phyloP scores from a whole-genome alignment of 768 basidiomycete species.

The Boletus eberwhitei region DNA sequence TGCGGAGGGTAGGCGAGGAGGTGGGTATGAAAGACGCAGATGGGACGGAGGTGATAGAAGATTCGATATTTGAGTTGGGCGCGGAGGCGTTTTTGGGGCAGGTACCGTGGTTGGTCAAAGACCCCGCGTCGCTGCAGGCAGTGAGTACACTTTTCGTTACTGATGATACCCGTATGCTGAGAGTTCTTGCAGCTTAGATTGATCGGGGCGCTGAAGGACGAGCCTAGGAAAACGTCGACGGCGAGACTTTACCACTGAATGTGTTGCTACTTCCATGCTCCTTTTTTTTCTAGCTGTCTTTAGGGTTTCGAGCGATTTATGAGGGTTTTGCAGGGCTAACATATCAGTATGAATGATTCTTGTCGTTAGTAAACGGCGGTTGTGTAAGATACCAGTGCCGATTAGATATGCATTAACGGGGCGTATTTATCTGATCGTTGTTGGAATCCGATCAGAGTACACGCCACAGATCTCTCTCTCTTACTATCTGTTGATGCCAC shows the following conservation, averaged over 20 bases:
- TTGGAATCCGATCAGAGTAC: too few species aligned
- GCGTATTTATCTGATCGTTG: too few species aligned
- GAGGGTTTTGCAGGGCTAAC: neutral
- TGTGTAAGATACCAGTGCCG: too few species aligned
- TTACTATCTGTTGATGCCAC: too few species aligned
- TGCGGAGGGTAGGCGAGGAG: neutral
- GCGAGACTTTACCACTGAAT: constrained; percentile 2
- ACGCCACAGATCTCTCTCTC: too few species aligned
- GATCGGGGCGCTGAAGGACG: neutral
- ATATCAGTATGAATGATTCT: neutral
- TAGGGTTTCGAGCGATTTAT: neutral
- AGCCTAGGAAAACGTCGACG: neutral
- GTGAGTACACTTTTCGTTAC: neutral
- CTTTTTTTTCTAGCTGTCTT: neutral
- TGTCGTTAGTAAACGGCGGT: neutral
- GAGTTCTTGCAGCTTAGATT: neutral
- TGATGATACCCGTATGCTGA: neutral
- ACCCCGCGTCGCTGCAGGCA: neutral
- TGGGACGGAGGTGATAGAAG: neutral
- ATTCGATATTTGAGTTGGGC: constrained; percentile 8
- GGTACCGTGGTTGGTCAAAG: constrained; percentile 3
- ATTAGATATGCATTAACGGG: too few species aligned
- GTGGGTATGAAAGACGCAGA: too few species aligned
- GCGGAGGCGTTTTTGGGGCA: constrained; percentile 10
- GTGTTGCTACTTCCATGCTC: neutral